These are phyloP conservation scores for Syzygium oleosum DNA, from an alignment of 345 rosid genomes.

Conservation along the genomic window DNA sequence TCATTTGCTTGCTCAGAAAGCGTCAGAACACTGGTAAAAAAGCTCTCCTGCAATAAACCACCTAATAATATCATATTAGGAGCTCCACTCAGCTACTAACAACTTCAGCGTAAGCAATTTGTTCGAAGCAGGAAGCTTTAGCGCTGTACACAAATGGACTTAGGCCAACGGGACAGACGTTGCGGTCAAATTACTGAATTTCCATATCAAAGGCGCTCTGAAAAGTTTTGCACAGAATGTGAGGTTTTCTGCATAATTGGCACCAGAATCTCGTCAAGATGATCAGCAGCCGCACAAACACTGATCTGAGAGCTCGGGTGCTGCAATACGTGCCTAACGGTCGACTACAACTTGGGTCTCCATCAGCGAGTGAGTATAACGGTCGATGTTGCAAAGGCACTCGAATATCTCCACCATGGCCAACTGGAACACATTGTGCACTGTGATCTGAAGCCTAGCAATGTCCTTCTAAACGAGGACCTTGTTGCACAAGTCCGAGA, in stretches of 20 bases:
- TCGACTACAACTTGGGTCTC: neutral
- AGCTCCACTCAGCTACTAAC: constrained; percentile 2
- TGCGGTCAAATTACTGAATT: constrained; percentile 4
- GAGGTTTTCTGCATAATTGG: neutral
- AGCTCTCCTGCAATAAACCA: neutral
- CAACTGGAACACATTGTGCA: neutral
- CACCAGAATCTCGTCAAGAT: constrained; percentile 14
- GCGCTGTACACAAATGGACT: constrained; percentile 1
- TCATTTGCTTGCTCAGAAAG: neutral
- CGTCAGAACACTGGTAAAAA: neutral
- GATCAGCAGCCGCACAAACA: neutral
- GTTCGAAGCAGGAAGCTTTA: constrained; percentile 3
- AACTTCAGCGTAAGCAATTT: constrained; percentile 1
- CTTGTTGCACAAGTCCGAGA: neutral
- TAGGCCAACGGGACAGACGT: neutral
- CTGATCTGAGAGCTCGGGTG: constrained; percentile 1
- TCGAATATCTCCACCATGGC: neutral
- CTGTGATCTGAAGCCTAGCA: neutral
- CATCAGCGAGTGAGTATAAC: neutral
- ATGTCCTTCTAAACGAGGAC: neutral
- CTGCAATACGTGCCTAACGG: constrained; percentile 8
- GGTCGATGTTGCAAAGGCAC: neutral
- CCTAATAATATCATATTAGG: neutral
- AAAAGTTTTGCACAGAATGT: constrained; percentile 11
- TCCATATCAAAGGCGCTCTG: neutral